phyloP scores from a whole-genome alignment of 1,284 basidiomycete species.

The Boletellus dicymbophilus region DNA sequence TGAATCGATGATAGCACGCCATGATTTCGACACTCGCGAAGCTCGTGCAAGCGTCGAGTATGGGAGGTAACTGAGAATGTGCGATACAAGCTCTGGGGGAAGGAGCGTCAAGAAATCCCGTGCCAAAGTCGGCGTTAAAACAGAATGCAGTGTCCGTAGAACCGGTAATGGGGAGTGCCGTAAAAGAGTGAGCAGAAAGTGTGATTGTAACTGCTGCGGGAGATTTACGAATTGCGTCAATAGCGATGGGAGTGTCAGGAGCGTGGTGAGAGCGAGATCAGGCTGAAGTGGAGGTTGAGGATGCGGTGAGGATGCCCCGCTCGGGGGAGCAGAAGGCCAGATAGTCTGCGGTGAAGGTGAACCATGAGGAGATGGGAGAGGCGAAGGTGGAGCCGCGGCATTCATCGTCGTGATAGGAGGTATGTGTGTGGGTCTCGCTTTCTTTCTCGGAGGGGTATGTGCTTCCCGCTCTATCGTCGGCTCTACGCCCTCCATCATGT shows the following conservation, averaged over 20 bases:
- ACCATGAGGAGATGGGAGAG: conserved; percentile 78
- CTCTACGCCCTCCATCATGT: conserved; percentile 80
- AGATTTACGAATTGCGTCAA: conserved; percentile 73
- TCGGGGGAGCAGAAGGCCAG: conserved; percentile 77
- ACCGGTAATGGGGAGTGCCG: conserved; percentile 85
- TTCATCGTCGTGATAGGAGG: conserved; percentile 61
- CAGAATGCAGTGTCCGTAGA: conserved; percentile 78
- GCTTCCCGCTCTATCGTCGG: conserved; percentile 47
- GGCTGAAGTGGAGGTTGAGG: conserved; percentile 74
- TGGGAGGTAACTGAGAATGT: conserved; percentile 77
- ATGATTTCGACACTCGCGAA: conserved; percentile 78
- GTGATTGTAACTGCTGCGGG: conserved; percentile 77
- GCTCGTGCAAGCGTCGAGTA: conserved; percentile 78
- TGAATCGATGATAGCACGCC: conserved; percentile 82
- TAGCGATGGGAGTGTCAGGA: conserved; percentile 77
- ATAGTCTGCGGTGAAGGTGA: conserved; percentile 73
- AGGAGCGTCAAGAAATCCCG: conserved; percentile 87
- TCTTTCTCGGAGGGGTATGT: conserved; percentile 72
- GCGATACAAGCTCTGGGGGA: conserved; percentile 82
- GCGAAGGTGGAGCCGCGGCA: conserved; percentile 77
- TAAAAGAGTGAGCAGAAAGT: conserved; percentile 81
- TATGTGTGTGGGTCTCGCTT: conserved; percentile 59
- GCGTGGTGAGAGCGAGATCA: conserved; percentile 73
- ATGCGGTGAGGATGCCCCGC: conserved; percentile 67
- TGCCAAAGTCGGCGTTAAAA: conserved; percentile 81